Evolutionary conservation across 2,329 filamentous ascomycete genomes (phyloP).

Genomic region (Mycocentrospora acerina): DNA sequence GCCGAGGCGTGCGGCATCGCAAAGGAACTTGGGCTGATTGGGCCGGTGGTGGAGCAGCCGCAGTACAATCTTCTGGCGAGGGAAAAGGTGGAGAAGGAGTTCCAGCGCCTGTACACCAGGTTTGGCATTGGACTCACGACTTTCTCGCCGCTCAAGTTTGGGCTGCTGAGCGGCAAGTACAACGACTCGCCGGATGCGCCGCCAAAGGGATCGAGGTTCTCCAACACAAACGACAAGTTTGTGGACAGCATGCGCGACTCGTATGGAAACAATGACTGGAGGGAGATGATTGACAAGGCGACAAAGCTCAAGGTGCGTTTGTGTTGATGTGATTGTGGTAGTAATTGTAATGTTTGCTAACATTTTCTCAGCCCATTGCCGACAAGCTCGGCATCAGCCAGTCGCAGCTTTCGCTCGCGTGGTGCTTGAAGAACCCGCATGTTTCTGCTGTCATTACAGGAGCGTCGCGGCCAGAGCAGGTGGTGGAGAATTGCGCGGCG

Average conservation of each 20-base stretch:
- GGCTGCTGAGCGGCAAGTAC: slow-evolving; percentile 63
- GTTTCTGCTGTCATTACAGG: slow-evolving; percentile 35
- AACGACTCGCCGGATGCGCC: slow-evolving; percentile 56
- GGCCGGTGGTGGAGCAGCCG: slow-evolving; percentile 54
- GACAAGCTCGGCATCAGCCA: slow-evolving; percentile 63
- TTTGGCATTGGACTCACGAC: slow-evolving; percentile 58
- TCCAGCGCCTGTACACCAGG: slow-evolving; percentile 55
- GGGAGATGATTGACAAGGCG: slow-evolving; percentile 60
- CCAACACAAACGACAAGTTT: slow-evolving; percentile 59
- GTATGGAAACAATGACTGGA: slow-evolving; percentile 55
- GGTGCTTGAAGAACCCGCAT: slow-evolving; percentile 40
- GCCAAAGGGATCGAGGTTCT: slow-evolving; percentile 59
- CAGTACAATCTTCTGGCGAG: slow-evolving; percentile 62
- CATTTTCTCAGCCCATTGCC: slow-evolving; percentile 52
- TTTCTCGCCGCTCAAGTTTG: slow-evolving; percentile 58
- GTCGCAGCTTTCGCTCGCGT: slow-evolving; percentile 38
- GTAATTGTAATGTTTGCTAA: slow-evolving; percentile 5
- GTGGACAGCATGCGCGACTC: slow-evolving; percentile 49
- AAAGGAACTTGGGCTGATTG: slow-evolving; percentile 61
- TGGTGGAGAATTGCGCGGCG: slow-evolving; percentile 44
- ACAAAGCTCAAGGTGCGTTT: slow-evolving; percentile 39
- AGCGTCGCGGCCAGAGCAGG: slow-evolving; percentile 31
- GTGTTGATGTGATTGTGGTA: too few relatives aligned
- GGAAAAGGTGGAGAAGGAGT: slow-evolving; percentile 61
- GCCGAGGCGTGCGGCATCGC: slow-evolving; percentile 60